Evolutionary conservation across 495 filamentous ascomycete species (phyloP).

Genomic region (Penicillium dipodomyicola): DNA sequence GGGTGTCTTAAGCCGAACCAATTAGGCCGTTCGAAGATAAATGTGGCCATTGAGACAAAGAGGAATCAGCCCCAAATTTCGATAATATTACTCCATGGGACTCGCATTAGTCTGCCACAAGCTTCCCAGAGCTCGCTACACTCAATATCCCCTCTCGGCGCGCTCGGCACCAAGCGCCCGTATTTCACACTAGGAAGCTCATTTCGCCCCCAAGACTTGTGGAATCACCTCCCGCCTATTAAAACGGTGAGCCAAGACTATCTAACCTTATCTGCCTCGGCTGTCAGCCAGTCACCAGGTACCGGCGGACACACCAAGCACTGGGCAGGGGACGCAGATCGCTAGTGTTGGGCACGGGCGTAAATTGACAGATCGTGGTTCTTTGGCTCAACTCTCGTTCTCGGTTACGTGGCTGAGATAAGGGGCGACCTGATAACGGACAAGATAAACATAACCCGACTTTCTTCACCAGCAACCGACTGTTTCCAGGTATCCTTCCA

Average conservation of each 20-base stretch:
- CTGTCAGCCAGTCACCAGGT: not conserved
- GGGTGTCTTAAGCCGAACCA: not conserved
- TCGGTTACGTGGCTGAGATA: not conserved
- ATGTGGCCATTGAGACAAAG: conserved; percentile 1
- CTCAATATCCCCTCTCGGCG: not conserved
- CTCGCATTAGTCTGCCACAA: not conserved
- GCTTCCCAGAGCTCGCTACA: not conserved
- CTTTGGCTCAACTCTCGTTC: not conserved
- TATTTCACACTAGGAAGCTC: conserved; percentile 1
- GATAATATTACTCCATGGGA: not conserved
- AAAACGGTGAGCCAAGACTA: not conserved
- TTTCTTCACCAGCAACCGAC: not conserved
- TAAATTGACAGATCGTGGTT: not conserved
- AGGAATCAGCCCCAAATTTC: conserved; percentile 1
- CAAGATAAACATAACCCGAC: not conserved
- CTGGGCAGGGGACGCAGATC: conserved; percentile 4
- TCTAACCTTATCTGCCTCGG: not conserved
- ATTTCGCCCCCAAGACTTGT: not conserved
- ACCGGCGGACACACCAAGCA: conserved; percentile 3
- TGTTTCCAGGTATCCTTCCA: conserved; percentile 5
- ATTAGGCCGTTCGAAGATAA: not conserved
- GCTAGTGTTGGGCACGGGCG: conserved; percentile 1
- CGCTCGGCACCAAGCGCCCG: conserved; percentile 2
- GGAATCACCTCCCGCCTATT: not conserved
- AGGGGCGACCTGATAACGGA: not conserved